phyloP scores from a whole-genome alignment of 345 rosid genomes.

The Acer campestre region DNA sequence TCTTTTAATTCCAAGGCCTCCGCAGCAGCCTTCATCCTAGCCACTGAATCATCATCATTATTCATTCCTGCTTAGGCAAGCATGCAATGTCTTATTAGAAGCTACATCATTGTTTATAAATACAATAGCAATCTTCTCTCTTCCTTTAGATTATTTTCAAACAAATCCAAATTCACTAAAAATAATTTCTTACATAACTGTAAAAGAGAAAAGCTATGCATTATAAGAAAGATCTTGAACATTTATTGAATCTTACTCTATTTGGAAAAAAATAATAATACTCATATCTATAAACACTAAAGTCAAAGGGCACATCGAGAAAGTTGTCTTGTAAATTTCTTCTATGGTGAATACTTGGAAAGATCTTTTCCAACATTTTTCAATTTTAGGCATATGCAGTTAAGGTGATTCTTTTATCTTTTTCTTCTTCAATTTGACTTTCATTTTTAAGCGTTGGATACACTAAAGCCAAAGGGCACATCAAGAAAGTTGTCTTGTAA shows the following conservation, averaged over 20 bases:
- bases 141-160: too few species aligned
- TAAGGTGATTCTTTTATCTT: not conserved
- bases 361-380: not conserved
- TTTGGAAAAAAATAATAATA: not conserved
- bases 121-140: too few species aligned
- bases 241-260: not conserved
- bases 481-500: not conserved
- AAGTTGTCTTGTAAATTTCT: not conserved
- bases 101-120: slow-evolving; percentile 20
- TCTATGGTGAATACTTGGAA: not conserved
- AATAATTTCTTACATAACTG: not conserved
- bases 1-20: slow-evolving; percentile 83
- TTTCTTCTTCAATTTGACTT: not conserved
- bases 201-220: not conserved
- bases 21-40: slow-evolving; percentile 88
- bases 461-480: not conserved
- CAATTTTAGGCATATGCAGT: not conserved
- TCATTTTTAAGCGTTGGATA: not conserved
- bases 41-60: slow-evolving; percentile 66
- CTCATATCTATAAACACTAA: not conserved
- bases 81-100: slow-evolving; percentile 23
- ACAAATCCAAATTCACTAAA: not conserved
- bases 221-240: not conserved
- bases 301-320: not conserved
- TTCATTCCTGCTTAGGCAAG: slow-evolving; percentile 54